Evolutionary conservation across 805 yeast species (phyloP).

Genomic region (Wickerhamomyces canadensis): DNA sequence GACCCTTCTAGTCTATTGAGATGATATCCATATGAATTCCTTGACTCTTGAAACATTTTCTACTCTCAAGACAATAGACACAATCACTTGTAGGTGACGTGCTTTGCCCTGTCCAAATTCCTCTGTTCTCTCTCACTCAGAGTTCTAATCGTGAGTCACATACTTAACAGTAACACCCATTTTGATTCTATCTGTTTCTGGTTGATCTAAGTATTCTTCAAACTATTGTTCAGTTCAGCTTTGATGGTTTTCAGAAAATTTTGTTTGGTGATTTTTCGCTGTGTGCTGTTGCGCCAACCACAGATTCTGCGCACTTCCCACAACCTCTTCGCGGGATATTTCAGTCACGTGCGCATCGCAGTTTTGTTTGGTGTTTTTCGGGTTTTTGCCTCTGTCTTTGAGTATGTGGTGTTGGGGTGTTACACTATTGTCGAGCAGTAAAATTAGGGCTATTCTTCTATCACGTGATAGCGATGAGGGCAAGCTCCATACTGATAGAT

Average conservation of each 20-base stretch:
- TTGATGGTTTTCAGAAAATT: constrained; percentile 5
- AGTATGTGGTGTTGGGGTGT: constrained; percentile 4
- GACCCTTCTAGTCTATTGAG: too few relatives aligned
- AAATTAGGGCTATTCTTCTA: too few relatives aligned
- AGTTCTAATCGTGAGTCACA: constrained; percentile 31
- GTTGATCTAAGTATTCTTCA: constrained; percentile 3
- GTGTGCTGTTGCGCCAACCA: constrained; percentile 11
- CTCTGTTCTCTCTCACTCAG: background rate
- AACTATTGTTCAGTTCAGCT: constrained; percentile 2
- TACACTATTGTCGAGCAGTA: constrained; percentile 2
- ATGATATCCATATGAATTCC: too few relatives aligned
- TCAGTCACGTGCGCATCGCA: background rate
- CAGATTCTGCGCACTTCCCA: too few relatives aligned
- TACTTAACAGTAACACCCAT: constrained; percentile 99
- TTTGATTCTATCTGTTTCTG: constrained; percentile 28
- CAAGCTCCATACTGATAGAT: too few relatives aligned
- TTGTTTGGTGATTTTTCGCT: constrained; percentile 9
- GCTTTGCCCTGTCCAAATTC: background rate
- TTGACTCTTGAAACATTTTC: too few relatives aligned
- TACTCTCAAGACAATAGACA: too few relatives aligned
- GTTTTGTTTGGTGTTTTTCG: too few relatives aligned
- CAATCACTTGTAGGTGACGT: too few relatives aligned
- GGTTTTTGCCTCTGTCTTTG: constrained; percentile 3
- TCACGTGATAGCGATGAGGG: too few relatives aligned
- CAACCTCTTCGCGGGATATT: constrained; percentile 1